Conservation (phyloP, 331 rosid genomes). For the Acacia pycnantha region DNA sequence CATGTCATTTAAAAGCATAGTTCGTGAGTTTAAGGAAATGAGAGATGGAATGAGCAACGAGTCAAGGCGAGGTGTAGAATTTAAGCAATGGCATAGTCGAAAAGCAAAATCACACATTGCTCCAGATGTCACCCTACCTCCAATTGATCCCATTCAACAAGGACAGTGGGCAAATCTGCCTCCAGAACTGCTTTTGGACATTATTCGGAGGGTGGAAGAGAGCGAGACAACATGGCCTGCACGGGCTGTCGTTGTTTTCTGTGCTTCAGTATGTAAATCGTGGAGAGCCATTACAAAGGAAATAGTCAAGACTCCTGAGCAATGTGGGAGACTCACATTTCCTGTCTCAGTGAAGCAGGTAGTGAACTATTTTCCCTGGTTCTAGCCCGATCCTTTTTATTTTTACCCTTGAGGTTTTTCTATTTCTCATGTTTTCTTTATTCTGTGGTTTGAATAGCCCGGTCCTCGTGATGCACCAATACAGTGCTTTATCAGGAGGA, state of each 20-base stretch:
- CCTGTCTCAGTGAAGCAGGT: conserved; percentile 92
- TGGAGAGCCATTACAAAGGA: conserved; percentile 68
- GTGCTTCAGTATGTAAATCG: conserved; percentile 85
- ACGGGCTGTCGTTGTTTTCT: conserved; percentile 50
- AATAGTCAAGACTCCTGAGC: conserved; percentile 73
- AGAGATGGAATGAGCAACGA: conserved; percentile 74
- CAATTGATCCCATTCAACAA: conserved; percentile 42
- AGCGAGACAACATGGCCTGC: conserved; percentile 78
- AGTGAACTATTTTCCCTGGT: conserved; percentile 11
- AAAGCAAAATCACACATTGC: conserved; percentile 63
- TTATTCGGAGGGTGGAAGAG: conserved; percentile 73
- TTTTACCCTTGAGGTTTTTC: neutral
- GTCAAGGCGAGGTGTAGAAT: conserved; percentile 52
- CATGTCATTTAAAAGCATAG: conserved; percentile 75
- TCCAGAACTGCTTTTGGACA: conserved; percentile 68
- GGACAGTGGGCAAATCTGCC: conserved; percentile 73
- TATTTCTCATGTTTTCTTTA: conserved; percentile 16
- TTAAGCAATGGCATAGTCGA: conserved; percentile 54
- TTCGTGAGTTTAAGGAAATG: conserved; percentile 70
- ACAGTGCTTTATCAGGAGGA: conserved; percentile 77
- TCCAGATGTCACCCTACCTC: conserved; percentile 49
- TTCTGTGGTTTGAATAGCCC: conserved; percentile 46
- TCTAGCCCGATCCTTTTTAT: neutral
- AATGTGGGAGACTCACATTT: conserved; percentile 79
- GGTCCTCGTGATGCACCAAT: conserved; percentile 71